Evolutionary conservation across 768 basidiomycete species (phyloP).

Genomic region (Galerina sulciceps): DNA sequence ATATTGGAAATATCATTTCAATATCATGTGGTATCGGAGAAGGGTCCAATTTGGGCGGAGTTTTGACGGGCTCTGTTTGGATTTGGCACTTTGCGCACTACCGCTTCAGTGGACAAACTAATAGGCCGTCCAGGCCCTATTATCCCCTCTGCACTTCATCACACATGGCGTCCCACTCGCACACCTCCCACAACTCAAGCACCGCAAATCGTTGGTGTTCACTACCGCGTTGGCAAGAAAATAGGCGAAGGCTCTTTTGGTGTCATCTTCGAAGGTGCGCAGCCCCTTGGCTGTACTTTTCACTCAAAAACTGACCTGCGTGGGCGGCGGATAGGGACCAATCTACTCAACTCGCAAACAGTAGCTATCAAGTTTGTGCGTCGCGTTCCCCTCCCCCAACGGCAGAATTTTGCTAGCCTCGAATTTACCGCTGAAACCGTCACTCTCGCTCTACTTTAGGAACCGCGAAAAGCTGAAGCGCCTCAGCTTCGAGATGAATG

Average conservation of each 20-base stretch:
- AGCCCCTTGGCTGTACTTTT: slow-evolving; percentile 4
- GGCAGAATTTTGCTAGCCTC: not conserved
- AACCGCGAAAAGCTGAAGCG: slow-evolving; percentile 93
- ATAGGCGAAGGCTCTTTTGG: slow-evolving; percentile 99
- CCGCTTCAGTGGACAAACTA: slow-evolving; percentile 24
- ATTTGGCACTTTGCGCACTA: slow-evolving; percentile 20
- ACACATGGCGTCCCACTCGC: slow-evolving; percentile 62
- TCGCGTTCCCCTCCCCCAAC: slow-evolving; percentile 25
- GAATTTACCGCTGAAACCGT: slow-evolving; percentile 7
- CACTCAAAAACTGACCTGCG: not conserved
- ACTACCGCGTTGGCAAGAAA: slow-evolving; percentile 98
- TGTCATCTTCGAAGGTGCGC: slow-evolving; percentile 85
- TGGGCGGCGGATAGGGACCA: slow-evolving; percentile 68
- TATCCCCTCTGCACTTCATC: slow-evolving; percentile 16
- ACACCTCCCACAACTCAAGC: slow-evolving; percentile 61
- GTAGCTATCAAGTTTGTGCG: slow-evolving; percentile 99
- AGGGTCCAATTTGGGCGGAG: slow-evolving; percentile 37
- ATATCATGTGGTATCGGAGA: not conserved
- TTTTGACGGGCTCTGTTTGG: slow-evolving; percentile 31
- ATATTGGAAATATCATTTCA: too few species aligned
- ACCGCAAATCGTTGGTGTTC: slow-evolving; percentile 90
- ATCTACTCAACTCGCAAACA: slow-evolving; percentile 96
- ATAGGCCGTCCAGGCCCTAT: slow-evolving; percentile 28
- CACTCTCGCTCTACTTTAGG: slow-evolving; percentile 47
- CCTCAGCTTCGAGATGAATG: slow-evolving; percentile 99